These are phyloP conservation scores for Cynara cardunculus DNA, from an alignment of 129 eudicot genomes.

Conservation along the genomic window DNA sequence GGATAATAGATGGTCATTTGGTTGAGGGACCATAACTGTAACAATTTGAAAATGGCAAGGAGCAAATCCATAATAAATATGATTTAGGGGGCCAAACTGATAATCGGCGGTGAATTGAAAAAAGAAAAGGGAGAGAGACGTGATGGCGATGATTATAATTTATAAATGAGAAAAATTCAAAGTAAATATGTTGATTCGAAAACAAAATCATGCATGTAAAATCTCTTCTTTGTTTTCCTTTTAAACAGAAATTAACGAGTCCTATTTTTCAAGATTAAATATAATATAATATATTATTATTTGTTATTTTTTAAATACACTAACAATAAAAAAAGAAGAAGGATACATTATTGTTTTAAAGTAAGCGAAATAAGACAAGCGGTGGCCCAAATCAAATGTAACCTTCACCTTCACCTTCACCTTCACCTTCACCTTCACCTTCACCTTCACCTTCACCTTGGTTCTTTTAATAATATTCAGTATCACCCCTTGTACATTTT, in stretches of 20 bases:
- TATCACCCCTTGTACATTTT: too few relatives aligned
- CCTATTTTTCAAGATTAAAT: too few relatives aligned
- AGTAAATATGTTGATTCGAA: not conserved
- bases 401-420: not conserved
- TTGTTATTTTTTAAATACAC: too few relatives aligned
- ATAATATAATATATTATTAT: too few relatives aligned
- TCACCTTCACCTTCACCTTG: too few relatives aligned
- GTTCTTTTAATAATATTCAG: too few relatives aligned
- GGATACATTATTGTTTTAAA: too few relatives aligned
- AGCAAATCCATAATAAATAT: not conserved
- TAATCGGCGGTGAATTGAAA: not conserved
- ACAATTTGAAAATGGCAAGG: not conserved
- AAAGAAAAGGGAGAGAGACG: not conserved
- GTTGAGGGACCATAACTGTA: not conserved
- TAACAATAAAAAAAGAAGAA: too few relatives aligned
- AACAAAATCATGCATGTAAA: constrained; percentile 10
- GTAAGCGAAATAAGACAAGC: not conserved
- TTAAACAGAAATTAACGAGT: too few relatives aligned
- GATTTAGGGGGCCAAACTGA: not conserved
- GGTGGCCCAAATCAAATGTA: not conserved
- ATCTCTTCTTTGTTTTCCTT: not conserved
- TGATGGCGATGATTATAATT: constrained; percentile 15
- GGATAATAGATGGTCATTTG: not conserved
- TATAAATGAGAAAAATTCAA: not conserved
- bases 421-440: too few relatives aligned